These are phyloP conservation scores for Arabidopsis arenosa DNA, from an alignment of 345 rosid genomes.

Conservation along the genomic window DNA sequence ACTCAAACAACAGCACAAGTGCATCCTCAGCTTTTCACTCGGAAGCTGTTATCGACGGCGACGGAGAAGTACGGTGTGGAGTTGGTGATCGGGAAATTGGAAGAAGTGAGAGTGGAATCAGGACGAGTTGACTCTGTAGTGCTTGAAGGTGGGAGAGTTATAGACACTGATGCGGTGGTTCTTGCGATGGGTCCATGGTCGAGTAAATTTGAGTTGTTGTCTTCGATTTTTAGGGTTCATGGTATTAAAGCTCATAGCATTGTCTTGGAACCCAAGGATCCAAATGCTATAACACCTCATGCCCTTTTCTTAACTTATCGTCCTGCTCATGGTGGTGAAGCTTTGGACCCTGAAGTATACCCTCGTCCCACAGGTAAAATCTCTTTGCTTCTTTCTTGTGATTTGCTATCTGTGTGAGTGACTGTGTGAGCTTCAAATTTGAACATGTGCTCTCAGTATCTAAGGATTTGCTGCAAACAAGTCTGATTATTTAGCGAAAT, in stretches of 20 bases:
- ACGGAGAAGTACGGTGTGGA: slow-evolving; percentile 64
- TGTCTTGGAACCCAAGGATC: slow-evolving; percentile 70
- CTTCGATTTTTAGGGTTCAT: slow-evolving; percentile 67
- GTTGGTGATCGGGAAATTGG: slow-evolving; percentile 72
- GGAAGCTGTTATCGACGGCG: slow-evolving; percentile 59
- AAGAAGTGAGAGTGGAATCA: slow-evolving; percentile 54
- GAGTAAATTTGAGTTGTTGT: slow-evolving; percentile 64
- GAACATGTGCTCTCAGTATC: not conserved
- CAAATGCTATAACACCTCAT: slow-evolving; percentile 67
- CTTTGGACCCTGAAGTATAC: slow-evolving; percentile 79
- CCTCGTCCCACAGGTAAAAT: slow-evolving; percentile 78
- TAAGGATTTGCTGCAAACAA: not conserved
- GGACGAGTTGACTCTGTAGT: slow-evolving; percentile 64
- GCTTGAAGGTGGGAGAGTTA: slow-evolving; percentile 63
- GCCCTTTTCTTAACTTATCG: slow-evolving; percentile 67
- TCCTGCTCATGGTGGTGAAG: slow-evolving; percentile 56
- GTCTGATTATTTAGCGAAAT: too few species aligned
- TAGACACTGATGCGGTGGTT: slow-evolving; percentile 72
- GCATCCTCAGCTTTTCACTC: slow-evolving; percentile 81
- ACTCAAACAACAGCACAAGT: slow-evolving; percentile 77
- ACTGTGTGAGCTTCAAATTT: not conserved
- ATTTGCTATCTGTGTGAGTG: not conserved
- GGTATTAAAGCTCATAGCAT: slow-evolving; percentile 85
- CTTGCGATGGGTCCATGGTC: slow-evolving; percentile 91
- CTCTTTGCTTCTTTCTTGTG: not conserved